Percentiles rank a stretch among this genome's conserved stretches.
Conservation (phyloP, 805 yeast species). For the Starmerella kuoi region DNA sequence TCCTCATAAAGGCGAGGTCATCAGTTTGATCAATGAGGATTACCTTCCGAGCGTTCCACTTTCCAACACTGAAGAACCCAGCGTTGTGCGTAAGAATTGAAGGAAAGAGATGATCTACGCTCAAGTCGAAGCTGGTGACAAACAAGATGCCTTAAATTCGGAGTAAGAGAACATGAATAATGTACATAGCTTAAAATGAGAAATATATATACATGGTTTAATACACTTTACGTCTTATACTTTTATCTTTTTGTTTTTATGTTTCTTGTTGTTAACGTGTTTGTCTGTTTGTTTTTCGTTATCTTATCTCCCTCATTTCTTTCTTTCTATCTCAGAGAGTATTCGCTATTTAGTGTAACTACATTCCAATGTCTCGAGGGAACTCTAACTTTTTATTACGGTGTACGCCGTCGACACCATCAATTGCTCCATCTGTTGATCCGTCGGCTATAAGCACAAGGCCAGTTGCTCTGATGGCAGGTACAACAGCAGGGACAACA, state of each 20-base stretch:
- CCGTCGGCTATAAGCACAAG: conserved; percentile 58
- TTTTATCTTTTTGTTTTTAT: too few species aligned
- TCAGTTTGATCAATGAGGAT: conserved; percentile 42
- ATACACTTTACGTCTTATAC: too few species aligned
- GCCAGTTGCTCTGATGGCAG: conserved; percentile 67
- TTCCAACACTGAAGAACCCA: conserved; percentile 16
- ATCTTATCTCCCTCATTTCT: too few species aligned
- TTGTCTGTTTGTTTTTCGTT: too few species aligned
- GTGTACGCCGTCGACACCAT: conserved; percentile 52
- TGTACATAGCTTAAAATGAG: too few species aligned
- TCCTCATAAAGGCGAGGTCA: conserved; percentile 19
- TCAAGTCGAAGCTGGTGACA: too few species aligned
- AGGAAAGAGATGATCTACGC: neutral
- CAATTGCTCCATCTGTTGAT: conserved; percentile 2
- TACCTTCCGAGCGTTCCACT: conserved; percentile 26
- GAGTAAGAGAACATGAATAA: too few species aligned
- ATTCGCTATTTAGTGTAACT: too few species aligned
- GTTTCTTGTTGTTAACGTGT: too few species aligned
- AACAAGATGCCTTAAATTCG: too few species aligned
- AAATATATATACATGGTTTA: too few species aligned
- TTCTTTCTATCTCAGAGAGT: too few species aligned
- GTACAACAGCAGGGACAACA: conserved; percentile 63
- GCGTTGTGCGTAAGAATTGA: conserved; percentile 6
- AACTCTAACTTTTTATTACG: conserved; percentile 53
- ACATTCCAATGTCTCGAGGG: conserved; percentile 18